A percentile compares a stretch with the other conserved stretches of the same genome.
phyloP scores from a whole-genome alignment of 2,329 filamentous ascomycete species.

The Colletotrichum sp. region DNA sequence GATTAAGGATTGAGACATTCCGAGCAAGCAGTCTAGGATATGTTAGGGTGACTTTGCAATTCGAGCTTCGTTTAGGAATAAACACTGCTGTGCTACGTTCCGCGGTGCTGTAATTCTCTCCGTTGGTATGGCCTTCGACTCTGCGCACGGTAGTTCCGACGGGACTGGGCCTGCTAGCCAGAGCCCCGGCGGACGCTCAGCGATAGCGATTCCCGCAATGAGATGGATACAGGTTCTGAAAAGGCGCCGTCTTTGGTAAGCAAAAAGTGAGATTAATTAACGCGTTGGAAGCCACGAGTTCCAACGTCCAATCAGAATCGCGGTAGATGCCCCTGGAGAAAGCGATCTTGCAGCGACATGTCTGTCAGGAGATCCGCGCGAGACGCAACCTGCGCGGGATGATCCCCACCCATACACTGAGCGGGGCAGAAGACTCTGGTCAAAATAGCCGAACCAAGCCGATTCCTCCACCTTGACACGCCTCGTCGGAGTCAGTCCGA shows the following conservation, averaged over 20 bases:
- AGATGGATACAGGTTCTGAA: not conserved
- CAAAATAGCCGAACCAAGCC: not conserved
- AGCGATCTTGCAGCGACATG: not conserved
- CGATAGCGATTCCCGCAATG: not conserved
- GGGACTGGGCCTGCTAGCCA: not conserved
- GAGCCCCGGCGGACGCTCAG: not conserved
- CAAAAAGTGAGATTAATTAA: not conserved
- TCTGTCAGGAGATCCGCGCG: not conserved
- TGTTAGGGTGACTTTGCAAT: not conserved
- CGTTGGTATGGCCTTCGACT: not conserved
- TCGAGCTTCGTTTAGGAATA: not conserved
- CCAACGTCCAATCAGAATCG: not conserved
- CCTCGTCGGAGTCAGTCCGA: not conserved
- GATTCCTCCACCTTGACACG: not conserved
- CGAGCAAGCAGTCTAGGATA: not conserved
- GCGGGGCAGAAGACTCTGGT: not conserved
- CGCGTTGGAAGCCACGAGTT: not conserved
- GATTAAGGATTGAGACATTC: not conserved
- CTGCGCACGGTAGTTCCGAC: not conserved
- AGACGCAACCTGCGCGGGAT: not conserved
- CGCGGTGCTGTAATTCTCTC: not conserved
- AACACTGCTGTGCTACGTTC: not conserved
- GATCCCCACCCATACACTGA: not conserved
- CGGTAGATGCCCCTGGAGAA: not conserved
- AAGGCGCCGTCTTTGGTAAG: not conserved